Conservation (phyloP, 192 early-diverging fungal genomes). For the Coemansia sp. region DNA sequence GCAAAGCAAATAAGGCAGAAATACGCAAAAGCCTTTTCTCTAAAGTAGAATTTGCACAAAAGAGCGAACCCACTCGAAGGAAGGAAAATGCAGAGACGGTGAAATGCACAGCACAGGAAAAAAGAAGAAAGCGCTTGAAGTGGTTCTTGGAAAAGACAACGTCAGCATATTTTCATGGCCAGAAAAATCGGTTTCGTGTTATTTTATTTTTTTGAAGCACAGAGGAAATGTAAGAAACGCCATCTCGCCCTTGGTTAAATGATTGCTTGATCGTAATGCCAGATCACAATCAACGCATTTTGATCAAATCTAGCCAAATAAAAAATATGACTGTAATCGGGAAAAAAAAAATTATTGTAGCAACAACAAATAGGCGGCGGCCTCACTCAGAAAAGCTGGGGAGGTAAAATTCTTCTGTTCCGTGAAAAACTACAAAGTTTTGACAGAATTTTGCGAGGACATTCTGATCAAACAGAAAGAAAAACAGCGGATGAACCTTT, state of each 20-base stretch:
- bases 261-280: background rate
- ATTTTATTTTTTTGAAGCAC: background rate
- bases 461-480: background rate
- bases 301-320: too few relatives aligned
- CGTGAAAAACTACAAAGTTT: background rate
- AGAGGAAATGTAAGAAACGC: background rate
- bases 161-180: too few relatives aligned
- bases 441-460: background rate
- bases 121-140: background rate
- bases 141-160: background rate
- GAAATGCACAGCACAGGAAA: slow-evolving; percentile 7
- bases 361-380: background rate
- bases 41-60: background rate
- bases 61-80: background rate
- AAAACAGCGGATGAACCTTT: background rate
- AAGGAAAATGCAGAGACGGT: background rate
- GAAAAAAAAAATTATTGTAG: background rate
- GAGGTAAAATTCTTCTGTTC: background rate
- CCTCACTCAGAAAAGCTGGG: background rate
- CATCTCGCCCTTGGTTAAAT: background rate
- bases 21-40: background rate
- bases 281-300: too few relatives aligned
- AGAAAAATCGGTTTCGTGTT: too few relatives aligned
- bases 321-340: background rate
- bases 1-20: too few relatives aligned